phyloP scores from a whole-genome alignment of 2,329 filamentous ascomycete genomes.

The Berkeleyomyces rouxiae region DNA sequence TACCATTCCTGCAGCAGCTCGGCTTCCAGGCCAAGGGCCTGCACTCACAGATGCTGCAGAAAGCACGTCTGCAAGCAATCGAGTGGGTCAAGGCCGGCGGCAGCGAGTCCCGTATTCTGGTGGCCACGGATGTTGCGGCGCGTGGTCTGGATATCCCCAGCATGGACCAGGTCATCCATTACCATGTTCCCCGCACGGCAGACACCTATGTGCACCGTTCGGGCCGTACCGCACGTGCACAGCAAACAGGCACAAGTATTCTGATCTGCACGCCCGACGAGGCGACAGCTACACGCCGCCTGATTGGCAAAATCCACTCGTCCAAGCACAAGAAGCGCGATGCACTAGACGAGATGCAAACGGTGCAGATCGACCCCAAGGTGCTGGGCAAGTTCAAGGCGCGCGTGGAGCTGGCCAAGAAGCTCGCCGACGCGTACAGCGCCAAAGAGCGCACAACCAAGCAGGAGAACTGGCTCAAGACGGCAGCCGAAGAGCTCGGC shows the following conservation, averaged over 20 bases:
- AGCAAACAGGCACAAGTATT: slow-evolving; percentile 61
- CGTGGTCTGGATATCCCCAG: slow-evolving; percentile 84
- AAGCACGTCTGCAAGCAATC: slow-evolving; percentile 80
- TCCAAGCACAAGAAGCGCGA: slow-evolving; percentile 41
- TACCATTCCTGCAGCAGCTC: slow-evolving; percentile 69
- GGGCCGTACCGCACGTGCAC: slow-evolving; percentile 78
- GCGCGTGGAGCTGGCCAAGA: slow-evolving; percentile 66
- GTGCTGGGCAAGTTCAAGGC: slow-evolving; percentile 61
- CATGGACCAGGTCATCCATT: slow-evolving; percentile 83
- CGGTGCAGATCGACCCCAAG: slow-evolving; percentile 67
- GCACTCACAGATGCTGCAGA: slow-evolving; percentile 91
- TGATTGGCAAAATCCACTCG: slow-evolving; percentile 78
- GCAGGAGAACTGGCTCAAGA: slow-evolving; percentile 70
- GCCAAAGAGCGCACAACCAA: slow-evolving; percentile 77
- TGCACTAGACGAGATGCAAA: slow-evolving; percentile 37
- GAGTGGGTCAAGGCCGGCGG: slow-evolving; percentile 65
- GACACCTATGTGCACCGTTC: slow-evolving; percentile 93
- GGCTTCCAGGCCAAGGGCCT: slow-evolving; percentile 59
- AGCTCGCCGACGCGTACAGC: slow-evolving; percentile 62
- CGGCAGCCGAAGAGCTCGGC: slow-evolving; percentile 78
- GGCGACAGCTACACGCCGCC: slow-evolving; percentile 63
- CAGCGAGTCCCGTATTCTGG: slow-evolving; percentile 48
- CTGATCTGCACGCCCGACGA: slow-evolving; percentile 86
- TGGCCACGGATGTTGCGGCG: slow-evolving; percentile 87
- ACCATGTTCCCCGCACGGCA: slow-evolving; percentile 80